Evolutionary conservation across 257 asterid genomes (phyloP), one percentile per base, ranked within the genome.

Genomic region (Solanum commersonii): DNA sequence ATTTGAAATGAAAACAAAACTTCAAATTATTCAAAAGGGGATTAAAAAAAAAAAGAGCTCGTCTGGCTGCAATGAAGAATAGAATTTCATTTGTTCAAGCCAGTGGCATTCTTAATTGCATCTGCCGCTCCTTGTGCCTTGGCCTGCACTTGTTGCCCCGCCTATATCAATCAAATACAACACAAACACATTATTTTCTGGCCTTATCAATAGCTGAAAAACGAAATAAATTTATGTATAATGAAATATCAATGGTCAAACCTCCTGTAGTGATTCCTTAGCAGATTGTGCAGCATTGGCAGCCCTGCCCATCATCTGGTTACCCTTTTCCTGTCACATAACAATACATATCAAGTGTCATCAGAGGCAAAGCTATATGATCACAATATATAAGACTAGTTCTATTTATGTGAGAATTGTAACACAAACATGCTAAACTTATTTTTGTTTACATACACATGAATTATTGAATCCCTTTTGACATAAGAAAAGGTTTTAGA

Each of bases 41-140:
- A 20, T 18, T 0, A 37, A 37, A 37, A 10, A 52, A 73, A 78
- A 27, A 27, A 1, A 1, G 35, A 42, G 35, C 63, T 14, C n/a
- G 10, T 35, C 0, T 15, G 3, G 22, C 22, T 15, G 60, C 3
- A 16, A 33, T 10, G 5, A 1, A 29, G 33, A 44, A 79, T 46
- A 81, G 11, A 25, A 46, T 81, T 81, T 81, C 68, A 81, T 29
- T 81, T 78, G 84, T 78, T 81, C 86, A 88, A 49, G 77, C 92
- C 91, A 20, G 92, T 89, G 2, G 92, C 89, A 81, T 92, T 49
- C 68, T 90, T 92, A 23, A 90, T 90, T 3, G 91, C 89, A n/a
- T 89, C 93, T 40, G 87, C 91, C 9, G 92, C 94, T 1, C 88
- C 92, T 25, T 89, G 89, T 33, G 91, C 92, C 81, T 25, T 84